Evolutionary conservation across 352 stramenopile genomes (phyloP).

Genomic region (Phytophthora cajani): DNA sequence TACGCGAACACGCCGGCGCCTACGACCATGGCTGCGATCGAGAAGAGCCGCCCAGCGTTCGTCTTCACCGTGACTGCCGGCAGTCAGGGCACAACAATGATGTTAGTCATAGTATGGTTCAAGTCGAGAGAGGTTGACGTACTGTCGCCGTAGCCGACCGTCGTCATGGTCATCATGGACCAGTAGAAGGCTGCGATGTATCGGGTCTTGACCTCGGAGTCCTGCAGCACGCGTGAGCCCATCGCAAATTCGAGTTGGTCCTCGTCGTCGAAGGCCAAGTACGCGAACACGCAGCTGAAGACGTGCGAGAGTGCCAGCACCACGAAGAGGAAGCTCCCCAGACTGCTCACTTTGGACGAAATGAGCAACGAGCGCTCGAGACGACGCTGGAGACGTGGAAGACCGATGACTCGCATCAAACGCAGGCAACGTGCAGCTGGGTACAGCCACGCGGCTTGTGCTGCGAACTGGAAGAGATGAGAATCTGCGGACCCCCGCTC

Average conservation of each 20-base stretch:
- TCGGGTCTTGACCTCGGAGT: slow-evolving; percentile 60
- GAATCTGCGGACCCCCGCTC: slow-evolving; percentile 10
- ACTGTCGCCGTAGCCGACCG: slow-evolving; percentile 82
- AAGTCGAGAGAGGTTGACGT: slow-evolving; percentile 23
- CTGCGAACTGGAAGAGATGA: slow-evolving; percentile 35
- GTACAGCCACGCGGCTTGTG: slow-evolving; percentile 46
- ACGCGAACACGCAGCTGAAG: slow-evolving; percentile 83
- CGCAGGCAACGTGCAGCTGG: slow-evolving; percentile 56
- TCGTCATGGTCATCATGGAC: slow-evolving; percentile 89
- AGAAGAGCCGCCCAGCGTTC: slow-evolving; percentile 70
- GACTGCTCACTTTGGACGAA: slow-evolving; percentile 76
- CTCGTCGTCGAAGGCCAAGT: slow-evolving; percentile 67
- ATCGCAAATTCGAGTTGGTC: slow-evolving; percentile 57
- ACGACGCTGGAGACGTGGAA: slow-evolving; percentile 62
- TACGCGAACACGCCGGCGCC: slow-evolving; percentile 87
- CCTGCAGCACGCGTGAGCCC: slow-evolving; percentile 48
- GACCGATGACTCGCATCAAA: slow-evolving; percentile 56
- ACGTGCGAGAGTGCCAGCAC: slow-evolving; percentile 81
- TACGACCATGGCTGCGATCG: slow-evolving; percentile 75
- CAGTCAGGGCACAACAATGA: neutral
- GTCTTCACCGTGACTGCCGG: slow-evolving; percentile 71
- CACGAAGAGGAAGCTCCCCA: slow-evolving; percentile 76
- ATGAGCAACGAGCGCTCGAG: slow-evolving; percentile 82
- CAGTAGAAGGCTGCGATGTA: slow-evolving; percentile 88
- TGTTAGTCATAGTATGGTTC: neutral